Conservation (phyloP, 495 filamentous ascomycete genomes). For the Annulohypoxylon nitens region DNA sequence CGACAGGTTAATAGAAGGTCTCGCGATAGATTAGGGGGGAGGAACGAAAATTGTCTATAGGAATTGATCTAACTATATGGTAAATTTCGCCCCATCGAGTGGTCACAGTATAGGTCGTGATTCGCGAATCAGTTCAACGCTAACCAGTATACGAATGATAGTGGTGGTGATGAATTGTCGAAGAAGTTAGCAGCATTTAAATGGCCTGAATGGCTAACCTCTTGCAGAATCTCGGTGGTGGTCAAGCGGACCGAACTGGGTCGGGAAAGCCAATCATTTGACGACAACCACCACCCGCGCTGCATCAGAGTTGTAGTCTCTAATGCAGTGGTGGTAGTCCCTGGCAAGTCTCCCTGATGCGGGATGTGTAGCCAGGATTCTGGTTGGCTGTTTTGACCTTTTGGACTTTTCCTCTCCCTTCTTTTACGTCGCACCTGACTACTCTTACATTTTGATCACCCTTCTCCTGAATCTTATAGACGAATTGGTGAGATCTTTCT, state of each 20-base stretch:
- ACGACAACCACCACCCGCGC: slow-evolving; percentile 29
- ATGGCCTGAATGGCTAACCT: slow-evolving; percentile 14
- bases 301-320: slow-evolving; percentile 32
- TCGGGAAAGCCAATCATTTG: slow-evolving; percentile 33
- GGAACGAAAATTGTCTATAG: background rate
- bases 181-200: slow-evolving; percentile 5
- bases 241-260: slow-evolving; percentile 30
- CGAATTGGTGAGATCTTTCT: slow-evolving; percentile 5
- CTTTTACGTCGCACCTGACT: slow-evolving; percentile 32
- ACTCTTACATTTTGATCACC: slow-evolving; percentile 40
- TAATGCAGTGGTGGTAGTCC: no score
- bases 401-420: slow-evolving; percentile 27
- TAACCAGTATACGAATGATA: slow-evolving; percentile 8
- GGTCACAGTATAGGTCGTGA: slow-evolving; percentile 19
- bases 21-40: slow-evolving; percentile 24
- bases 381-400: slow-evolving; percentile 41
- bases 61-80: slow-evolving; percentile 13
- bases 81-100: slow-evolving; percentile 6
- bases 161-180: slow-evolving; percentile 9
- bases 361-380: slow-evolving; percentile 33
- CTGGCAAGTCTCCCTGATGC: slow-evolving; percentile 17
- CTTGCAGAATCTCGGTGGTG: slow-evolving; percentile 27
- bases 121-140: slow-evolving; percentile 33
- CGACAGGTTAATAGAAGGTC: slow-evolving; percentile 10
- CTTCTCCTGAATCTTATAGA: slow-evolving; percentile 28